Percentiles rank a stretch among this genome's conserved stretches.
phyloP scores from a whole-genome alignment of 78 protist species.

The Dictyostelium discoideum region DNA sequence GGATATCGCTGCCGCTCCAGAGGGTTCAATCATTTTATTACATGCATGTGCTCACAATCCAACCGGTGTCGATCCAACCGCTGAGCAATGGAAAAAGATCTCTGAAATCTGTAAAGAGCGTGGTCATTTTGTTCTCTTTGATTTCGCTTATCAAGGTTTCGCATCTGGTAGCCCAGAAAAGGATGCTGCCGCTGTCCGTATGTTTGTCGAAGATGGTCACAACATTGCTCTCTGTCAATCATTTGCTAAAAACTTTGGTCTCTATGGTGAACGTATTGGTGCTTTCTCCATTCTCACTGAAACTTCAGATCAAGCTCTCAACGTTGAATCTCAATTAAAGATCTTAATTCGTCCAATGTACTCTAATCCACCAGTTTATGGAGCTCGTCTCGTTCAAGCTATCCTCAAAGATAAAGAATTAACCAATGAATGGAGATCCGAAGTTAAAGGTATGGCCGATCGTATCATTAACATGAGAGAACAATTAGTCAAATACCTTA shows the following conservation, averaged over 20 bases:
- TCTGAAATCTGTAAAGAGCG: slow-evolving; percentile 59
- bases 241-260: slow-evolving; percentile 99
- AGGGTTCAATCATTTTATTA: slow-evolving; percentile 88
- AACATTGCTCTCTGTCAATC: slow-evolving; percentile 85
- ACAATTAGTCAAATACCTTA: slow-evolving; percentile 80
- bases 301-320: slow-evolving; percentile 61
- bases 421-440: slow-evolving; percentile 78
- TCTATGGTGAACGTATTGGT: slow-evolving; percentile 96
- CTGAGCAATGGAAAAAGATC: slow-evolving; percentile 96
- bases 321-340: slow-evolving; percentile 92
- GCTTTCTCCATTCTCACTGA: slow-evolving; percentile 51
- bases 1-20: slow-evolving; percentile 84
- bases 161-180: slow-evolving; percentile 95
- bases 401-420: slow-evolving; percentile 87
- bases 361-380: slow-evolving; percentile 98
- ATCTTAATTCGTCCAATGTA: slow-evolving; percentile 93
- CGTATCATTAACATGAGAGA: slow-evolving; percentile 94
- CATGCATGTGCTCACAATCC: slow-evolving; percentile 99
- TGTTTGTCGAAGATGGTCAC: slow-evolving; percentile 60
- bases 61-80: slow-evolving; percentile 99
- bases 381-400: slow-evolving; percentile 95
- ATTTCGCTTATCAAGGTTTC: slow-evolving; percentile 99
- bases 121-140: slow-evolving; percentile 91
- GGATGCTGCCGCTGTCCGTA: slow-evolving; percentile 94
- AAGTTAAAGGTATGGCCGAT: slow-evolving; percentile 93